Base-by-base conservation (phyloP, 306 rosid species). In the Albizia julibrissin region DNA sequence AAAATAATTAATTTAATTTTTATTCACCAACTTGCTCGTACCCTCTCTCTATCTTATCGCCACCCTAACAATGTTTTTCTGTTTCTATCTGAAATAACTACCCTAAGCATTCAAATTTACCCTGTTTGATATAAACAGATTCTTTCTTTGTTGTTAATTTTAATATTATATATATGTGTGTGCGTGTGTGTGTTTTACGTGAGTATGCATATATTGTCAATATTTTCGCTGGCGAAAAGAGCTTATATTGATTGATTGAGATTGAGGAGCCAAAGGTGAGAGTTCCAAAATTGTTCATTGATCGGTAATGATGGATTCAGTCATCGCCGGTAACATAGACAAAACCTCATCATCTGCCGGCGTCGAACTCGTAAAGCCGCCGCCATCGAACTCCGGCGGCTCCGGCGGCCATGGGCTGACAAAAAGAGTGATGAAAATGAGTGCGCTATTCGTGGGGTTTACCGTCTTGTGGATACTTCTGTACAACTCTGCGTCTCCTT, bases 391-490 rank as follows among this genome's bases (percentile, higher is more conserved):
- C 43, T 74, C 81, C 18, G 76, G 75, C 56, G 84, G 84, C 39
- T 42, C 74, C 33, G 72, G 84, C 6, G 54, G 64, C 64, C 59
- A 81, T 42, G 71, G 61, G 3, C 8, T 75, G 33, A 72, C 24
- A 42, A 69, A 78, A 27, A 88, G 81, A 82, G 16, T 70, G 26
- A 47, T 69, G 10, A 75, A 43, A 43, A 8, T 59, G 34, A 24
- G 50, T 10, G 12, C 81, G 49, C 13, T 85, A 13, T 67, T 88
- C 65, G 72, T 87, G 22, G 93, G 86, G 16, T 58, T 86, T 56
- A 80, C 22, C 13, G 80, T 84, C 33, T 42, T 85, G 54, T 80
- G 79, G 84, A 18, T 88, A 31, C 29, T 85, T 78, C 50, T 87
- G 44, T 82, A 47, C 6, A 85, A 79, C 70, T 40, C 85, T 46